phyloP scores from a whole-genome alignment of 306 rosid genomes.

The Morella rubra region DNA sequence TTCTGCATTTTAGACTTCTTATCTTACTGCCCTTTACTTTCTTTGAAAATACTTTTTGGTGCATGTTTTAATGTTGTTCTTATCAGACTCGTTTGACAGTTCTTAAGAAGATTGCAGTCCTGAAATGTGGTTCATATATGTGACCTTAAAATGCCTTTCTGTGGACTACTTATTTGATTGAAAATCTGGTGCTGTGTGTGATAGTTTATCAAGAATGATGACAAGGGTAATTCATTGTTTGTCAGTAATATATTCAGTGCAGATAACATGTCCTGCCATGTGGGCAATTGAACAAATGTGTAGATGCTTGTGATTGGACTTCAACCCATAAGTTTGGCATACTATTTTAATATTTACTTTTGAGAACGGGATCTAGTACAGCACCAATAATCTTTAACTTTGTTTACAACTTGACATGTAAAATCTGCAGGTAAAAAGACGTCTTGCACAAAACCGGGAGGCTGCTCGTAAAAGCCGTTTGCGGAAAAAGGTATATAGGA shows the following conservation, averaged over 20 bases:
- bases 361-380: not conserved
- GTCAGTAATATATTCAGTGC: not conserved
- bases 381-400: not conserved
- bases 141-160: not conserved
- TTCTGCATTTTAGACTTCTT: slow-evolving; percentile 1
- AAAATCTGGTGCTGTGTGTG: not conserved
- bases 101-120: not conserved
- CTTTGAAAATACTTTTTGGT: not conserved
- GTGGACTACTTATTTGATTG: not conserved
- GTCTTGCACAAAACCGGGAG: slow-evolving; percentile 94
- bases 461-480: slow-evolving; percentile 96
- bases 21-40: not conserved
- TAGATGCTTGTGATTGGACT: slow-evolving; percentile 15
- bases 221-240: not conserved
- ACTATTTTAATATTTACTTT: not conserved
- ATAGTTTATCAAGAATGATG: not conserved
- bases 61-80: not conserved
- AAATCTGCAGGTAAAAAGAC: slow-evolving; percentile 71
- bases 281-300: not conserved
- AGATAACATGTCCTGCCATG: not conserved
- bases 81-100: not conserved
- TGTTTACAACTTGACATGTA: slow-evolving; percentile 9
- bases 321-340: not conserved
- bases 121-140: not conserved
- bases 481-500: slow-evolving; percentile 70